Percentiles rank a stretch among this genome's conserved stretches.
Evolutionary conservation across 2,329 filamentous ascomycete species (phyloP).

Genomic region (Juglanconis oblonga): DNA sequence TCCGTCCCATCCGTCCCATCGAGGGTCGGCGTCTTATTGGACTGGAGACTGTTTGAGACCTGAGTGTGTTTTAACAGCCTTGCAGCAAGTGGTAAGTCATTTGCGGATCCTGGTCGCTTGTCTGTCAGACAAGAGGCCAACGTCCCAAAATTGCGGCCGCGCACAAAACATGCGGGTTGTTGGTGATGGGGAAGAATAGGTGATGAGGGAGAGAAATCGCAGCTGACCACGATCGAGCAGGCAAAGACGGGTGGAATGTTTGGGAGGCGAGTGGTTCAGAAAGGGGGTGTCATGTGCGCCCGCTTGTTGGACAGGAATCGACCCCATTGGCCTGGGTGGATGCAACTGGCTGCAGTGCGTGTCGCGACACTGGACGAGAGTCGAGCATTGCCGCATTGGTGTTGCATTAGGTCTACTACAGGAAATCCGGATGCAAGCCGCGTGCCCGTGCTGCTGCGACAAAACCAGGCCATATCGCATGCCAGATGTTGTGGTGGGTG

Average conservation of each 20-base stretch:
- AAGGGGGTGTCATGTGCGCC: slow-evolving; percentile 18
- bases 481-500: background rate
- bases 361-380: slow-evolving; percentile 9
- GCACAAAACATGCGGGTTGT: background rate
- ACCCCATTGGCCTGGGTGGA: slow-evolving; percentile 16
- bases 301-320: slow-evolving; percentile 3
- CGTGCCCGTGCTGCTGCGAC: background rate
- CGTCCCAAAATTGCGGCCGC: background rate
- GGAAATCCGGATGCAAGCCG: slow-evolving; percentile 5
- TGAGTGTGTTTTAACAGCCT: slow-evolving; percentile 2
- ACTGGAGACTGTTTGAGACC: background rate
- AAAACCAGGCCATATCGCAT: background rate
- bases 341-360: slow-evolving; percentile 9
- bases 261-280: background rate
- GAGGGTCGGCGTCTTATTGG: slow-evolving; percentile 6
- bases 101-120: slow-evolving; percentile 5
- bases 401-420: slow-evolving; percentile 11
- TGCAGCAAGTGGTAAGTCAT: slow-evolving; percentile 14
- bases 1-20: too few relatives aligned
- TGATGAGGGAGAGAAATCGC: too few relatives aligned
- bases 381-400: background rate
- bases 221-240: background rate
- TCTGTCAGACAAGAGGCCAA: background rate
- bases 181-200: too few relatives aligned
- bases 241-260: background rate